phyloP scores from a whole-genome alignment of 2,329 filamentous ascomycete species.

The Massarina eburnea region DNA sequence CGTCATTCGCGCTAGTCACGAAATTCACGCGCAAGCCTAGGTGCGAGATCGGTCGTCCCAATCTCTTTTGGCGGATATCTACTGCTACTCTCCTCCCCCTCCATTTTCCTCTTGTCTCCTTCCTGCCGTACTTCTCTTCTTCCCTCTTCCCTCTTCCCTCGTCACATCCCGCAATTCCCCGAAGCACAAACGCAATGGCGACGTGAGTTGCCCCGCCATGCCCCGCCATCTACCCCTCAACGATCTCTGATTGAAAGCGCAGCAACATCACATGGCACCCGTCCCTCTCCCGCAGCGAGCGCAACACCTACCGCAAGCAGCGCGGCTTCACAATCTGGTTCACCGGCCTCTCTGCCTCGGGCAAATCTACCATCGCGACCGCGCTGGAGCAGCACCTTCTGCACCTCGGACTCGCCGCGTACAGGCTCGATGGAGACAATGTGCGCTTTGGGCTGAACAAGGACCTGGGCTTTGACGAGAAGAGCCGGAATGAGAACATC shows the following conservation, averaged over 20 bases:
- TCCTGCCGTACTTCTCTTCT: too few relatives aligned
- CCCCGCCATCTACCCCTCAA: conserved; percentile 4
- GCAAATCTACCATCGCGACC: conserved; percentile 95
- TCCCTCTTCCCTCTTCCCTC: neutral
- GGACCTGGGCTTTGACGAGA: conserved; percentile 91
- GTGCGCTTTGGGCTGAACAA: conserved; percentile 98
- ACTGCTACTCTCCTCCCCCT: conserved; percentile 1
- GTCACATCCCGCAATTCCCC: neutral
- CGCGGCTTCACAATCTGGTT: conserved; percentile 96
- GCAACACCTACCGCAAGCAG: conserved; percentile 75
- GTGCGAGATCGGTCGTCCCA: conserved; percentile 14
- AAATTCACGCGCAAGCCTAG: too few relatives aligned
- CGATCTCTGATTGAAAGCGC: conserved; percentile 21
- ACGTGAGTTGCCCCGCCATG: conserved; percentile 36
- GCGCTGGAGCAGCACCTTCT: conserved; percentile 96
- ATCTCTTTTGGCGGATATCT: conserved; percentile 5
- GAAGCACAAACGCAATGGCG: conserved; percentile 28
- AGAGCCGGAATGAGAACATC: conserved; percentile 97
- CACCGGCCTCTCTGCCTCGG: conserved; percentile 91
- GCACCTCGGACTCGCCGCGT: conserved; percentile 78
- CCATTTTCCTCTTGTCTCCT: neutral
- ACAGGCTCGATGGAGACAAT: conserved; percentile 97
- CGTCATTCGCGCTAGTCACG: too few relatives aligned
- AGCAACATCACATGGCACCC: conserved; percentile 93
- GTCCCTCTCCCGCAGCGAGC: conserved; percentile 76